A percentile compares a stretch with the other conserved stretches of the same genome.
Conservation (phyloP, 129 eudicot species). For the Flaveria linearis region DNA sequence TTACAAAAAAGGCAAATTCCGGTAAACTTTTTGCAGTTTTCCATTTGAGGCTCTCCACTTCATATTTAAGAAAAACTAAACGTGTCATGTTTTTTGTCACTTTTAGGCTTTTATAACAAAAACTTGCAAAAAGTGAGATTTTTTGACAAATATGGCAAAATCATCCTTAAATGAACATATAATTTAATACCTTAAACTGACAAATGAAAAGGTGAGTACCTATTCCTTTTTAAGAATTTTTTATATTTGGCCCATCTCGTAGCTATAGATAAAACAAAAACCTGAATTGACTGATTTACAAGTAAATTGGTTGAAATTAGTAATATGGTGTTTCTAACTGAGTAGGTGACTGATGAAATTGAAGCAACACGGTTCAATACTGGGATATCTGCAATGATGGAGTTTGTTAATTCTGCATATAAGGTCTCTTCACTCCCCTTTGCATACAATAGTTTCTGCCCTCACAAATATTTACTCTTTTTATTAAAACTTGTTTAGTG, state of each 20-base stretch:
- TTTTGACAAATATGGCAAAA: neutral
- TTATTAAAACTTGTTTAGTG: slow-evolving; percentile 48
- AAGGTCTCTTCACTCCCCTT: slow-evolving; percentile 50
- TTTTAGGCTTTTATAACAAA: neutral
- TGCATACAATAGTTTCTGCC: neutral
- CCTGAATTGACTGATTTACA: neutral
- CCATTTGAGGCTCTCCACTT: neutral
- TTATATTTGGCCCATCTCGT: neutral
- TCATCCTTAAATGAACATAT: neutral
- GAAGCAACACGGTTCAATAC: slow-evolving; percentile 96
- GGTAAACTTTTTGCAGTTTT: neutral
- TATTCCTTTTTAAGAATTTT: neutral
- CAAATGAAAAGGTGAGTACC: neutral
- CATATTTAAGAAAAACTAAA: neutral
- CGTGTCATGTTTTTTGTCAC: neutral
- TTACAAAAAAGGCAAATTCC: neutral
- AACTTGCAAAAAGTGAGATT: neutral
- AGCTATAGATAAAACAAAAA: neutral
- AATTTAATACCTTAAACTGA: neutral
- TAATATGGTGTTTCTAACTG: slow-evolving; percentile 18
- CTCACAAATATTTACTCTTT: neutral
- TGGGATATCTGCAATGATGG: slow-evolving; percentile 99
- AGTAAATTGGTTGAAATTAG: neutral
- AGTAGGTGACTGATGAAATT: slow-evolving; percentile 86
- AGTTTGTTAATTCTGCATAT: slow-evolving; percentile 86